Base-by-base conservation (phyloP, 257 asterid species). In the Solanum verrucosum region DNA sequence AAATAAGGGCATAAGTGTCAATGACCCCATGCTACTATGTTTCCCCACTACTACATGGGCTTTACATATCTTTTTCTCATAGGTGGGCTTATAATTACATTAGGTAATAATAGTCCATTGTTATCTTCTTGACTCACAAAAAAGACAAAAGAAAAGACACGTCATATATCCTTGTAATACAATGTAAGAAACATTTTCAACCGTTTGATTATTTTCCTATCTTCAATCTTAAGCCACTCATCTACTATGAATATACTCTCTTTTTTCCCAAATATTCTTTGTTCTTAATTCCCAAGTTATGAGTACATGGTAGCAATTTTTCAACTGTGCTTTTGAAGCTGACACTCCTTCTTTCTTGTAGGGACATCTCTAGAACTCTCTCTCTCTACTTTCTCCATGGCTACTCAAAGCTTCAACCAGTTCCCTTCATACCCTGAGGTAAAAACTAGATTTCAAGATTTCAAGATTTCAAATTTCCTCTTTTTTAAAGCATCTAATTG, bases 361-460 rank as follows among this genome's bases (percentile, higher is more conserved):
- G 86, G 87, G 88, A 89, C 85, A 83, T 29, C 87, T 34, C 20
- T 37, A 35, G 31, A 74, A 37, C 42, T 79, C 46, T 79, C 34
- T 84, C 6, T 4, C 7, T 27, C 31, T 27, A 79, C 46, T 79
- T 29, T 84, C 65, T 33, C 21, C 88, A 94, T 95, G 98, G 97
- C 98, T 85, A 92, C 96, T 87, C 93, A 93, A 84, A 95, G 90
- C 86, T 77, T 88, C 91, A 89, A 65, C 89, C 91, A 78, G 84
- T 91, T 92, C 87, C 90, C 97, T 82, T 88, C 95, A 15, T 92
- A 94, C 91, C 97, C 97, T 23, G 94, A 94, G 97, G 98, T 95
- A 81, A 70, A 88, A 86, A 23, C 37, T 27, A 23, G 34, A 25
- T 77, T 60, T 71, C 37, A 21, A 35, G 35, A 20, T 12, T 37